Evolutionary conservation across 2,329 filamentous ascomycete genomes (phyloP), one percentile per base, ranked within the genome.

Genomic region (Celoporthe dispersa): DNA sequence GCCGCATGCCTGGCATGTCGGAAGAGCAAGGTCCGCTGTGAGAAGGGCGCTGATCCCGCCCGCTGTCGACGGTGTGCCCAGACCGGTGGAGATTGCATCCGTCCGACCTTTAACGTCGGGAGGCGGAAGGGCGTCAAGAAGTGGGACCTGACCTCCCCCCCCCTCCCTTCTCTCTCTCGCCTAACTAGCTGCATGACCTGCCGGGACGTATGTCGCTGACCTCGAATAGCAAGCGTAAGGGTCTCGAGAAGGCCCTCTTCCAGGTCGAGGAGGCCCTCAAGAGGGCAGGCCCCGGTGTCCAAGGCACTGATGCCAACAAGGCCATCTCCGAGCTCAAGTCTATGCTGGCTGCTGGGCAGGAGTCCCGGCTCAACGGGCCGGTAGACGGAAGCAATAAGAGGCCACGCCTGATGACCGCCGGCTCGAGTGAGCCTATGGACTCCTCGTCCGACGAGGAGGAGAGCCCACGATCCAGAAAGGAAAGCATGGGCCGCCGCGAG

Each of bases 41-140:
- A 89, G 71, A 86, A 88, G 73, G 83, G 84, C 57, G 78, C 82
- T 28, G 83, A 82, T 57, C 83, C 86, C 70, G 75, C 80, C 28
- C 81, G 84, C 35, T 92, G 90, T 77, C 88, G 88, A 73, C 85
- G 88, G 78, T 92, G 90, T 77, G 80, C 83, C 67, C 85, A 88
- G 75, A 81, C 86, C 9, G 83, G 85, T 44, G 77, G 81, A 19
- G 88, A 92, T 70, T 93, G 91, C 77, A 81, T 92, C 7, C 88
- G 92, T 2, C 91, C 86, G n/a, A 87, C 87, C n/a, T 92, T 92
- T 76, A 90, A 92, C 72, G 86, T 92, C 4, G 91, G 91, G 9
- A 84, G 91, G 64, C 90, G 92, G 76, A 93, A 93, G 76, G 91
- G 91, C 31, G 91, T 93, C 71, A 93, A 93, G 78, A 93, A 93